Evolutionary conservation across 1,284 basidiomycete species (phyloP), one percentile per base, ranked within the genome.

Genomic region (Phylloporus gajari): DNA sequence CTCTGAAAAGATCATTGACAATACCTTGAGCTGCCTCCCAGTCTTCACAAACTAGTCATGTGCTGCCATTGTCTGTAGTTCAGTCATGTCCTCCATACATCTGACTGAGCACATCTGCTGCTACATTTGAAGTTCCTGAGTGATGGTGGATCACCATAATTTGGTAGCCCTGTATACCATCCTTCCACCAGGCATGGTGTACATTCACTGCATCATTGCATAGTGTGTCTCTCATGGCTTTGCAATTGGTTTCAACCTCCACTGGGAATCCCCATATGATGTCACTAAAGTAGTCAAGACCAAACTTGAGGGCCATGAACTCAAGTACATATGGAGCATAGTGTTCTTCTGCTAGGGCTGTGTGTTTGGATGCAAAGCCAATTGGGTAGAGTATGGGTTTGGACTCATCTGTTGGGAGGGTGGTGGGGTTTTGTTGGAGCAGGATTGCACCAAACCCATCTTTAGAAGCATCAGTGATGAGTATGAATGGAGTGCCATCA

Each of bases 1-100:
- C 27, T 19, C 27, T 30, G 32, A 79, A 73, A 0, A 80, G 38
- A 61, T 80, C 73, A 15, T 80, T 76, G 5, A 75, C 65, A 0
- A 80, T 58, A 8, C 78, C 76, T 9, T 42, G 19, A 1, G 65
- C 65, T 5, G 61, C 38, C 32, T 80, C 77, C 76, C 77, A 78
- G 51, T 80, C 79, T 62, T 76, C 71, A 8, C 72, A 60, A 2
- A 77, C 75, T 0, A 68, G 63, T 76, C 76, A 81, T 6, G 56
- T 17, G 13, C 56, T 58, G 27, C 56, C 30, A 19, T 6, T 32
- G 27, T 25, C 60, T 48, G 7, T 66, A 7, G 42, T 60, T 1
- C 15, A 23, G 23, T 38, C 73, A 71, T 12, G 23, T 74, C 72
- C 23, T 76, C 65, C 21, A 3, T 68, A 70, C 27, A 66, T 32